phyloP scores from a whole-genome alignment of 164 flowering plant species.

The Akebia trifoliata region DNA sequence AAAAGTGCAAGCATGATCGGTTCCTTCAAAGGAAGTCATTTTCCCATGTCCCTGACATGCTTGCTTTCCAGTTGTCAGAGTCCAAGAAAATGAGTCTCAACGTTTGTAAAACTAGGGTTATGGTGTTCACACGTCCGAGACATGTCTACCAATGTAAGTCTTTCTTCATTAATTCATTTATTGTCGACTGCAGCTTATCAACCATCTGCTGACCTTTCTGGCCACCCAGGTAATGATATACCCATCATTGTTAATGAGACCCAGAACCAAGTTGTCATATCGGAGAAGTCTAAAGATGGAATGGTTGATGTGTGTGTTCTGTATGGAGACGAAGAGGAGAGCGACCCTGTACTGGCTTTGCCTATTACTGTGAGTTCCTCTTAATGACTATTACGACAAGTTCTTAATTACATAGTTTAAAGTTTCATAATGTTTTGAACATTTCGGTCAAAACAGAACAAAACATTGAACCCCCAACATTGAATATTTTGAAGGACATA shows the following conservation, averaged over 20 bases:
- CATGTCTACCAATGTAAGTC: constrained; percentile 15
- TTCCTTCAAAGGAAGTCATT: constrained; percentile 4
- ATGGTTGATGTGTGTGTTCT: constrained; percentile 11
- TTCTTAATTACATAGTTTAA: no score
- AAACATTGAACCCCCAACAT: no score
- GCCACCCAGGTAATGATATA: constrained; percentile 3
- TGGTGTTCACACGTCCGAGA: constrained; percentile 12
- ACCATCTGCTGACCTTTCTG: background rate
- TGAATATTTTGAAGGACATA: no score
- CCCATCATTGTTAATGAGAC: background rate
- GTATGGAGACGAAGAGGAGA: constrained; percentile 16
- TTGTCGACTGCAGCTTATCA: background rate
- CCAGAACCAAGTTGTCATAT: constrained; percentile 13
- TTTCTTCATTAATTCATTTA: background rate
- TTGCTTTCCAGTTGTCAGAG: constrained; percentile 7
- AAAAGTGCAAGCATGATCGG: constrained; percentile 12
- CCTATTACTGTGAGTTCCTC: constrained; percentile 18
- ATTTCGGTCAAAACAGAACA: no score
- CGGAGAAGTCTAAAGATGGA: constrained; percentile 11
- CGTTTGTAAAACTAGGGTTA: constrained; percentile 5
- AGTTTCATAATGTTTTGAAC: no score
- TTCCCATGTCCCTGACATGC: background rate
- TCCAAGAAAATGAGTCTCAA: background rate
- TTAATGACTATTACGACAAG: no score
- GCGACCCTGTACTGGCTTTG: constrained; percentile 1